These are phyloP conservation scores for Phoma herbarum DNA, from an alignment of 2,329 filamentous ascomycete genomes.

Conservation along the genomic window DNA sequence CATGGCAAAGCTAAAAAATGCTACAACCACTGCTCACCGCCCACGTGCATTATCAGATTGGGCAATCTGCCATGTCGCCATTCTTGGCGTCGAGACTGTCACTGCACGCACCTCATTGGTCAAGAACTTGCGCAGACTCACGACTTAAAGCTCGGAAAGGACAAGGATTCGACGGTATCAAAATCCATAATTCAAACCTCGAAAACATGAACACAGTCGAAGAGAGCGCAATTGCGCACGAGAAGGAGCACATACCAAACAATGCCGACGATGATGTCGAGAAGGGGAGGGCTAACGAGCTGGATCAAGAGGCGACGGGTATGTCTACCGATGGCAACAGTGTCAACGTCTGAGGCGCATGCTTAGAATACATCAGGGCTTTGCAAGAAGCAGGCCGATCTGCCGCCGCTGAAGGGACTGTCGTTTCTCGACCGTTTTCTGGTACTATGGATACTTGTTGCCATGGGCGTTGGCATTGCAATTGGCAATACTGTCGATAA, in stretches of 20 bases:
- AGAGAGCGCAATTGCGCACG: conserved; percentile 18
- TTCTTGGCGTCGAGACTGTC: conserved; percentile 9
- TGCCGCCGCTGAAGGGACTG: conserved; percentile 51
- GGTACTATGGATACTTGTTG: conserved; percentile 74
- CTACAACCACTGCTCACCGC: conserved; percentile 1
- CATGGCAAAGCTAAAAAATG: not conserved
- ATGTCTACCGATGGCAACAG: not conserved
- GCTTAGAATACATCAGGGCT: conserved; percentile 10
- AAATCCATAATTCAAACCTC: not conserved
- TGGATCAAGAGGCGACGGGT: conserved; percentile 4
- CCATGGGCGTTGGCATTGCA: conserved; percentile 78
- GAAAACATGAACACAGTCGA: conserved; percentile 30
- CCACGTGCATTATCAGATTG: not conserved
- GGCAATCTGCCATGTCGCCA: conserved; percentile 7
- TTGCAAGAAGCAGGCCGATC: conserved; percentile 3
- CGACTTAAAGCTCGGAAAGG: not conserved
- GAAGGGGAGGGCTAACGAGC: conserved; percentile 11
- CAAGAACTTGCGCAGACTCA: not conserved
- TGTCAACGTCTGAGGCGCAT: not conserved
- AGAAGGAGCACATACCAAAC: conserved; percentile 4
- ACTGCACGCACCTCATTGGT: conserved; percentile 24
- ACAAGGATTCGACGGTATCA: conserved; percentile 4
- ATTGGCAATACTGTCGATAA: conserved; percentile 77
- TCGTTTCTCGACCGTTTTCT: conserved; percentile 57
- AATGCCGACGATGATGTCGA: conserved; percentile 21